Base-by-base conservation (phyloP, 2,329 filamentous ascomycete genomes). In the Akanthomyces muscarius region DNA sequence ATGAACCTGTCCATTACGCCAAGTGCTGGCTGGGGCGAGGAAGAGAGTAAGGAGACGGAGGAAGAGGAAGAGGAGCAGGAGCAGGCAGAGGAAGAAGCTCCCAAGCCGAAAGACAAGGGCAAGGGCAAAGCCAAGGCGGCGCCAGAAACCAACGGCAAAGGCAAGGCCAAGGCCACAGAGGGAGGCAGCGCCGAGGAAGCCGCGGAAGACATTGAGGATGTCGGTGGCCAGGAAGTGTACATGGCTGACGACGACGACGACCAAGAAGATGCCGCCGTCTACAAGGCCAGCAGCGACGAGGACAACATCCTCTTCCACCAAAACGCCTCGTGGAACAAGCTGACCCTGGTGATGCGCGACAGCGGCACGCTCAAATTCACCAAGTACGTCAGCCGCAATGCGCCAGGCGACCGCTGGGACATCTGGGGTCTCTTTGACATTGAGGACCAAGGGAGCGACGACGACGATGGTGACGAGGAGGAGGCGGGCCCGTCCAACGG, bases 401-500 rank as follows among this genome's bases (percentile, higher is more conserved):
- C 95, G 8, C 86, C 86, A 71, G 95, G 95, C 0, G 95, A 98
- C 76, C 83, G 95, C 50, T 98, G 93, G 92, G 95, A 99, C 77
- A 82, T 98, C 56, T 89, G 86, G 53, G 95, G 87, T 0, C 86
- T 87, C 41, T 91, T 90, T 74, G 91, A 89, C 28, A 88, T 97
- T 38, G 83, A 83, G 66, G 83, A 86, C 64, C 73, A 79, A 44
- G 82, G 83, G 1, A 80, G 76, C 0, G 77, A 76, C 0, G 71
- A 76, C 0, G 77, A 75, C 1, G 72, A 70, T 1, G 76, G 73
- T 2, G 41, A 50, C 2, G 55, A 59, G 1, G 44, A 67, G 59
- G 73, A 71, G 1, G 59, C 50, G 5, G 59, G 42, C 3, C 60
- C 60, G 59, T 44, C 58, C 25, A 61, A 38, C 16, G 73, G 71